Evolutionary conservation across 805 yeast genomes (phyloP), one percentile per base, ranked within the genome.

Genomic region (Candida mattraensis): DNA sequence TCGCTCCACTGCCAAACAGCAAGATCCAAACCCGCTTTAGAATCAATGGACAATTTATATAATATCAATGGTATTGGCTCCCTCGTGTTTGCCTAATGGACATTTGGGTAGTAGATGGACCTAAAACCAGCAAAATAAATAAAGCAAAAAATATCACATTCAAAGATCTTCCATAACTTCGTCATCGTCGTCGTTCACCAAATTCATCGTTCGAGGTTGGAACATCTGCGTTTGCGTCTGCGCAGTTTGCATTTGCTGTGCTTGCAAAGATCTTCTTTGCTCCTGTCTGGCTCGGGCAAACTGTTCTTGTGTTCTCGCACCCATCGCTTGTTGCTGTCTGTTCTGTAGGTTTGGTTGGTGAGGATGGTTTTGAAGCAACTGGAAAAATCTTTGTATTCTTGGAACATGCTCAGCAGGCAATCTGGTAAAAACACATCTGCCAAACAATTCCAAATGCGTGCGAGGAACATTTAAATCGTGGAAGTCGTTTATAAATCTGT

Each of bases 181-280:
- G 22, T 76, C 77, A 24, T 63, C 50, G 31, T 64, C 66, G 39
- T 67, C 72, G 40, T 67, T 32, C 17, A 16, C 73, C 35, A 68
- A 51, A 7, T 37, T 16, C 10, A 16, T 20, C 12, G 28, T 18
- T 17, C 20, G 39, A 7, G 21, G 35, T 65, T 56, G 33, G 63
- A 56, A 25, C 48, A 45, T 35, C 53, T 47, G 30, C 68, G 31
- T 19, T 7, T 30, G 45, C 12, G 31, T 19, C 9, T 30, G 45
- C 12, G 33, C 25, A 3, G 47, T 44, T 22, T 31, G 25, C 18
- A 28, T 19, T 26, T 31, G 41, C 28, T 28, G 44, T 18, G 12
- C 33, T 22, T 12, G 39, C 15, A 18, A 9, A n/a, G 24, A 29
- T 29, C 35, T 27, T 14, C 47, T 24, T 10, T 30, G 40, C 23